Conservation (phyloP, 2,329 filamentous ascomycete species). For the Arachnomyces sp. region DNA sequence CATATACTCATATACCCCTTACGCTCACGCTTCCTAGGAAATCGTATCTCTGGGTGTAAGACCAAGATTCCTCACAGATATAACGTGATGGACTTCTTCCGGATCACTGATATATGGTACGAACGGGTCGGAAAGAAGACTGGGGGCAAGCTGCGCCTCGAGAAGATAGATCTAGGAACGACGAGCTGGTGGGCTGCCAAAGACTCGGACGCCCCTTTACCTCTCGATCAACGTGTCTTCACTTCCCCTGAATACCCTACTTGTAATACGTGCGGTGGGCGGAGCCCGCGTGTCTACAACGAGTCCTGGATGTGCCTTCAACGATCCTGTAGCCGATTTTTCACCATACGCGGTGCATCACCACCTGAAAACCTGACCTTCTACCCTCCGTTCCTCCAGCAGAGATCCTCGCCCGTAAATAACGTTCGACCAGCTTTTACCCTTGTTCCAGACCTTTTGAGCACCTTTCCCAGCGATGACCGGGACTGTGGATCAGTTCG, state of each 20-base stretch:
- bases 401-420: conserved; percentile 40
- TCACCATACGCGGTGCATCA: conserved; percentile 34
- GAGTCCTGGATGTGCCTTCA: conserved; percentile 54
- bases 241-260: conserved; percentile 12
- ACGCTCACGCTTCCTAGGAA: conserved; percentile 36
- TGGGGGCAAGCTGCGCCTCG: conserved; percentile 54
- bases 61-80: conserved; percentile 50
- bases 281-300: conserved; percentile 29
- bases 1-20: not conserved
- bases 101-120: conserved; percentile 59
- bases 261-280: conserved; percentile 36
- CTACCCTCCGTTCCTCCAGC: conserved; percentile 48
- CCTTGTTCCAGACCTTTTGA: conserved; percentile 33
- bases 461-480: conserved; percentile 27
- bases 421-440: conserved; percentile 27
- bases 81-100: conserved; percentile 60
- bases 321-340: conserved; percentile 46
- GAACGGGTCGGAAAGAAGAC: conserved; percentile 43
- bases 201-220: conserved; percentile 17
- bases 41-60: conserved; percentile 41
- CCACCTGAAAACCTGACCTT: conserved; percentile 39
- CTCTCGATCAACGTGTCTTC: conserved; percentile 24
- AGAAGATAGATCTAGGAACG: conserved; percentile 48
- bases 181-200: conserved; percentile 53
- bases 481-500: conserved; percentile 41